Conservation (phyloP, 148 eudicot genomes). For the Nyssa sinensis region DNA sequence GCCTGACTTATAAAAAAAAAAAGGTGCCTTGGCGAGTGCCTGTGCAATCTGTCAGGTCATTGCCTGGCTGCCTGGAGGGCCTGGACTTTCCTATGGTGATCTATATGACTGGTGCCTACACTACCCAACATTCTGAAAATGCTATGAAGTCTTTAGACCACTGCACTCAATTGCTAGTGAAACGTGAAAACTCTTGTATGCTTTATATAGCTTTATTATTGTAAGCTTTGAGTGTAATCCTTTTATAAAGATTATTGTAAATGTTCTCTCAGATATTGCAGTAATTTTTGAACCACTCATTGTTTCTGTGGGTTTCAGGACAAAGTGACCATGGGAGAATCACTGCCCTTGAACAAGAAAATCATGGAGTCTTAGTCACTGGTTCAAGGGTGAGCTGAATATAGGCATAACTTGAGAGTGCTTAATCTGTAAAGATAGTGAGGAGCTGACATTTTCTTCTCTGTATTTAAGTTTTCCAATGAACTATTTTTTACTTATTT, state of each 20-base stretch:
- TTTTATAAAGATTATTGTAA: neutral
- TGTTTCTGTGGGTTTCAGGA: conserved; percentile 33
- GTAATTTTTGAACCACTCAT: neutral
- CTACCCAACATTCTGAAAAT: neutral
- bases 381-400: conserved; percentile 57
- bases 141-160: neutral
- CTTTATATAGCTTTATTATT: conserved; percentile 1
- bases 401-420: conserved; percentile 7
- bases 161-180: neutral
- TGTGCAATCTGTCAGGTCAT: neutral
- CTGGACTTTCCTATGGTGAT: neutral
- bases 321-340: conserved; percentile 46
- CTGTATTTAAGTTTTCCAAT: neutral
- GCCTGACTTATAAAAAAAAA: no score
- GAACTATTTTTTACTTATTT: neutral
- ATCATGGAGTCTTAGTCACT: conserved; percentile 42
- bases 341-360: conserved; percentile 42
- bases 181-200: neutral
- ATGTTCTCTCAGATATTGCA: neutral
- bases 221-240: neutral
- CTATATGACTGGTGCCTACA: neutral
- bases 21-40: no score
- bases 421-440: neutral
- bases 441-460: neutral
- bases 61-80: neutral